These are phyloP conservation scores for Chaetomiaceae sp. DNA, from an alignment of 2,329 filamentous ascomycete genomes.

Conservation along the genomic window DNA sequence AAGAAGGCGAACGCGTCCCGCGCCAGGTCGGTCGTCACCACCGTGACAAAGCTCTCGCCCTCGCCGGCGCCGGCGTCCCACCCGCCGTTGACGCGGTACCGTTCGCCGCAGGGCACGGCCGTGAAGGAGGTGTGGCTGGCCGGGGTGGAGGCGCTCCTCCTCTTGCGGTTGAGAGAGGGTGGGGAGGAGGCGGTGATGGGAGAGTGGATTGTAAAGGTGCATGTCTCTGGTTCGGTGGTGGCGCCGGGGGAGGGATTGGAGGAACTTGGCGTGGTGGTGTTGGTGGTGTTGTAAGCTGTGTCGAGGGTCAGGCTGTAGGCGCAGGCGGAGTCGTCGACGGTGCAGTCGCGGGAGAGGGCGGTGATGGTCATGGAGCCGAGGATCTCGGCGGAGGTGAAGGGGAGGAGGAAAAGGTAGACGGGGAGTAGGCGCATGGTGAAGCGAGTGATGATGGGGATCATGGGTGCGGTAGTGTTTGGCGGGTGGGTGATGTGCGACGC, in stretches of 20 bases:
- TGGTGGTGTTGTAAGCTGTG: background rate
- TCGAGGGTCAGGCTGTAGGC: slow-evolving; percentile 9
- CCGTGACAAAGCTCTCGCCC: slow-evolving; percentile 21
- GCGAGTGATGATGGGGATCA: background rate
- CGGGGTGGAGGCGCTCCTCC: no score
- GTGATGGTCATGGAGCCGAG: slow-evolving; percentile 8
- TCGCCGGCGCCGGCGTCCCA: slow-evolving; percentile 17
- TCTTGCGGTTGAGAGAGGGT: no score
- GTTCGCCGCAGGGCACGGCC: background rate
- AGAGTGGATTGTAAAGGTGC: no score
- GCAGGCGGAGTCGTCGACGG: slow-evolving; percentile 1
- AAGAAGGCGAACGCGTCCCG: slow-evolving; percentile 20
- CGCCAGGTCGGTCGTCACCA: slow-evolving; percentile 19
- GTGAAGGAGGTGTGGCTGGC: slow-evolving; percentile 5
- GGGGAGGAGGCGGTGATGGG: no score
- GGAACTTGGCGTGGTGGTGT: no score
- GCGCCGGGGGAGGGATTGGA: background rate
- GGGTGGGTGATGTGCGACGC: background rate
- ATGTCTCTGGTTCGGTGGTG: no score
- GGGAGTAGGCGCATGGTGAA: background rate
- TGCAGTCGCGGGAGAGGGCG: slow-evolving; percentile 5
- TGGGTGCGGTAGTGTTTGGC: background rate
- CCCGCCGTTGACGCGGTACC: slow-evolving; percentile 19
- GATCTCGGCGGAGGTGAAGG: background rate
- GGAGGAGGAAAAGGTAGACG: background rate